Base-by-base conservation (phyloP, 2,329 filamentous ascomycete species). In the Nectriaceae sp. region DNA sequence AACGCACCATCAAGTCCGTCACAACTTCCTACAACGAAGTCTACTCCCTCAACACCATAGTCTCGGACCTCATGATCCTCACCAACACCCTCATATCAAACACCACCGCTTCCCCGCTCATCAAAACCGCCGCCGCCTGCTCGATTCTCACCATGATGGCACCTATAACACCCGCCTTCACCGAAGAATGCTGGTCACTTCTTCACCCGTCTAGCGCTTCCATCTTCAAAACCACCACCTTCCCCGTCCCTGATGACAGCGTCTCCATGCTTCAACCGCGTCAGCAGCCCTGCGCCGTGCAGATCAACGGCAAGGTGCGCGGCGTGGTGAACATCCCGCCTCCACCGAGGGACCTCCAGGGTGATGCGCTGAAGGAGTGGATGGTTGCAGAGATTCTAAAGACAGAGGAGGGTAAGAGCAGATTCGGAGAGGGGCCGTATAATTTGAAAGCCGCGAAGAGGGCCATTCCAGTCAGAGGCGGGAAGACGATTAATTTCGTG, bases 11-110 rank as follows among this genome's bases (percentile, higher is more conserved):
- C 46, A 64, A 68, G 3, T 86, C 80, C 5, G 82, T 92, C 47
- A 88, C 84, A 0, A 72, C 76, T 5, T 86, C 88, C 2, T 86
- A 91, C 61, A 77, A 85, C 19, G 79, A 81, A 42, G 84, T 90
- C 1, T 88, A 91, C 65, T 79, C 87, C 1, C 76, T 96, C 44
- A 96, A 96, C 70, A 95, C 90, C 0, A 78, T 89, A 8, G 80
- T 96, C 16, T 94, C 89, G 2, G 87, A 93, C 61, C 75, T 96
- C 13, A 96, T 90, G 79, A 83, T 81, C 36, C 76, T 96, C 15
- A 92, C 89, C 4, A 96, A 96, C 65, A 69, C 75, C 1, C 71
- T 91, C 13, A 66, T 77, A 24, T 77, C 77, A 3, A 70, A 76
- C 13, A 54, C 67, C 1, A 51, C 68, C 2, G 69, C 69, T 3